These are phyloP conservation scores for Lactarius akahatsu DNA, from an alignment of 768 basidiomycete genomes.

Conservation along the genomic window DNA sequence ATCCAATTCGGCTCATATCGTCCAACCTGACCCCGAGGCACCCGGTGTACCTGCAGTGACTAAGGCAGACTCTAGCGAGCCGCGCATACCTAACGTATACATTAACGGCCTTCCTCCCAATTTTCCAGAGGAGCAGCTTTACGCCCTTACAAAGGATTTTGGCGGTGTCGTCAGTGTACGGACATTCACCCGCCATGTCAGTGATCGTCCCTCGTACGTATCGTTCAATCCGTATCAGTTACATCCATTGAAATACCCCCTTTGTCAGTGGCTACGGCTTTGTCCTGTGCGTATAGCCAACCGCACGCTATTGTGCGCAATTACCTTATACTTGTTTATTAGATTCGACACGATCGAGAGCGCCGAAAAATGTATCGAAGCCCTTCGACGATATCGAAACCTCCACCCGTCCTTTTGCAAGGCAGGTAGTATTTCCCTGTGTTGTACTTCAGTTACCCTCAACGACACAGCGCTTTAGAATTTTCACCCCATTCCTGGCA, in stretches of 20 bases:
- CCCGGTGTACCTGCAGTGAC: neutral
- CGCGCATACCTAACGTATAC: conserved; percentile 72
- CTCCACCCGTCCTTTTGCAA: conserved; percentile 87
- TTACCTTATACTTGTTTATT: neutral
- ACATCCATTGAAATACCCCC: neutral
- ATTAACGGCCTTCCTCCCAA: conserved; percentile 86
- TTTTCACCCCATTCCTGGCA: conserved; percentile 83
- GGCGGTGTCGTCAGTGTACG: conserved; percentile 75
- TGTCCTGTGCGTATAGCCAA: conserved; percentile 56
- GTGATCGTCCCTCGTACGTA: conserved; percentile 60
- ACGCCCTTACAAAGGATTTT: conserved; percentile 67
- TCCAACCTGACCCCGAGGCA: conserved; percentile 19
- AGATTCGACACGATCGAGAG: conserved; percentile 68
- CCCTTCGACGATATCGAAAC: conserved; percentile 68
- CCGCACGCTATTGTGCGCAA: neutral
- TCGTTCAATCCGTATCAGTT: conserved; percentile 14
- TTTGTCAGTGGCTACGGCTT: conserved; percentile 69
- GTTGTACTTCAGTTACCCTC: neutral
- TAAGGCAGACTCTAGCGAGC: conserved; percentile 20
- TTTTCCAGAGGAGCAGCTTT: conserved; percentile 77
- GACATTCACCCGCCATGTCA: conserved; percentile 81
- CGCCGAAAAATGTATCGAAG: conserved; percentile 72
- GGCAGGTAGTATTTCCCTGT: conserved; percentile 40
- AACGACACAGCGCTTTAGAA: conserved; percentile 38
- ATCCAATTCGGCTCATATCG: conserved; percentile 21